Conservation (phyloP, 345 rosid species). For the Pseudoturritis turrita region DNA sequence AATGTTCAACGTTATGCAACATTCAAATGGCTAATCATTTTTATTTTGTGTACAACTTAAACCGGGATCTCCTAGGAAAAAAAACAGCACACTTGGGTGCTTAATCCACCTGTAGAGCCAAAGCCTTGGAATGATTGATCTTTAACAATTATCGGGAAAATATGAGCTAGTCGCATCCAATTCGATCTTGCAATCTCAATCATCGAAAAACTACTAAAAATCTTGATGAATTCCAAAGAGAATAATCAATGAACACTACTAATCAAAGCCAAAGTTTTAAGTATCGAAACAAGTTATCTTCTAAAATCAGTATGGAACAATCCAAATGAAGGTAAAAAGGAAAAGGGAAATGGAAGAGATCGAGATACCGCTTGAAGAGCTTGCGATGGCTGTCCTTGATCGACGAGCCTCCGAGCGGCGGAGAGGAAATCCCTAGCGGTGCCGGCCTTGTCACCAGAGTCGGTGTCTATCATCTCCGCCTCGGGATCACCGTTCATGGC, state of each 20-base stretch:
- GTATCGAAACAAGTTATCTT: neutral
- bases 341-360: neutral
- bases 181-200: neutral
- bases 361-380: conserved; percentile 81
- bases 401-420: conserved; percentile 64
- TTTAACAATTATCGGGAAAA: too few relatives aligned
- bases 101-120: too few relatives aligned
- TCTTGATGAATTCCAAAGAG: neutral
- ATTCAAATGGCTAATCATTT: neutral
- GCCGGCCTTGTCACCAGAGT: conserved; percentile 21
- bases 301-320: neutral
- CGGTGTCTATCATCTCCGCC: conserved; percentile 50
- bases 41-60: too few relatives aligned
- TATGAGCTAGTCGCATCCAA: neutral
- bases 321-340: neutral
- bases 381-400: conserved; percentile 76
- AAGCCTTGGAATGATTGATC: neutral
- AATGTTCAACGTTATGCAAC: neutral
- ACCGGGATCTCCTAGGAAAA: too few relatives aligned
- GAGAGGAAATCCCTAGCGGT: conserved; percentile 46
- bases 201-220: neutral
- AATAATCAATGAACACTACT: neutral
- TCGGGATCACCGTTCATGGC: conserved; percentile 40
- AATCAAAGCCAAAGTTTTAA: neutral
- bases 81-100: too few relatives aligned